Evolutionary conservation across 1,284 basidiomycete genomes (phyloP), one percentile per base, ranked within the genome.

Genomic region (Marasmius fiardii): DNA sequence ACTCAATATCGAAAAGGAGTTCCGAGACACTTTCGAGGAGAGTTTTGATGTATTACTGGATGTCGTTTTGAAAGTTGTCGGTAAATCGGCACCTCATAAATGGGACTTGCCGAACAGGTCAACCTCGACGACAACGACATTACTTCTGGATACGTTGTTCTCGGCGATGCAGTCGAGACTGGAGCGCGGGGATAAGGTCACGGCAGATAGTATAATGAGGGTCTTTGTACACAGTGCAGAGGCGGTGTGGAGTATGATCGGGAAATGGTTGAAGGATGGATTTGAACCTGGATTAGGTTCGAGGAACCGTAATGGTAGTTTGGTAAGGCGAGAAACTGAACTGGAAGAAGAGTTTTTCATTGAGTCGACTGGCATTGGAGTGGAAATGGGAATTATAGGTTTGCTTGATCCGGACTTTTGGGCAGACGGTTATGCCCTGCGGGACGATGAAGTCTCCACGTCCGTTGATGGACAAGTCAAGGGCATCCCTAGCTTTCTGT

Each of bases 271-370:
- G 33, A 77, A 75, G 37, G 76, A 86, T 58, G 92, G 92, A 1
- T 90, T 92, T 81, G 52, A 72, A 68, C 52, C 72, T 79, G 51
- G 86, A 84, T 3, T 81, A 82, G 75, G 73, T n/a, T 7, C 39
- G n/a, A 16, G 16, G 2, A 41, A 20, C 39, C 6, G 20, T 41
- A 16, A 7, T 41, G 20, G 20, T 73, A 70, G 70, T 58, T 26
- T 57, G 44, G 49, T 63, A 50, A 61, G 64, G 60, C 14, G 58
- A 62, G 26, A 49, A n/a, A 24, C 12, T n/a, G 68, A 75, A 21
- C 69, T 85, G 1, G 81, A 91, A 16, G 83, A 86, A 6, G 92
- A 95, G 65, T 93, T 93, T 71, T 93, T 92, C 69, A 82, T 94
- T 53, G 83, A 89, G 63, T 83, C 77, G 64, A 91, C 79, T 65